A percentile compares a stretch with the other conserved stretches of the same genome.
Conservation (phyloP, 2,329 filamentous ascomycete genomes). For the Aspergillus fijiensis region DNA sequence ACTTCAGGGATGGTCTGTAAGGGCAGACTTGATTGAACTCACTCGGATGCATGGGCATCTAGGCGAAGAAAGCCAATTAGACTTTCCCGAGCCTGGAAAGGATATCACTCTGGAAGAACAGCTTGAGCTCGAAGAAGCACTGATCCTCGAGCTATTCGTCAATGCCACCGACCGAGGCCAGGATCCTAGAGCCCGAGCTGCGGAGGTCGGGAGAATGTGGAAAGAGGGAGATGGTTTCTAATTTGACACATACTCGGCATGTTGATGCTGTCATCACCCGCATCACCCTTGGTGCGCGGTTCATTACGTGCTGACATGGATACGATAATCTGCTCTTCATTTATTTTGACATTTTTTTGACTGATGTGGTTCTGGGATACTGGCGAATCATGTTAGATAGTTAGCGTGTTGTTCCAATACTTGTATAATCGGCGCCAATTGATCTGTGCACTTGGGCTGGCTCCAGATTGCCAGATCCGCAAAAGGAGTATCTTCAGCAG, state of each 20-base stretch:
- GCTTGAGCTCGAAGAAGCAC: slow-evolving; percentile 45
- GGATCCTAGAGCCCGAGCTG: slow-evolving; percentile 52
- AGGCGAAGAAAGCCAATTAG: slow-evolving; percentile 28
- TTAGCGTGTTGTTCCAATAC: background rate
- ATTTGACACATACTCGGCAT: slow-evolving; percentile 1
- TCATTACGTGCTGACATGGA: background rate
- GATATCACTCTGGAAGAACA: slow-evolving; percentile 45
- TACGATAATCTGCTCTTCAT: background rate
- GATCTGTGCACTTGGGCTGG: slow-evolving; percentile 15
- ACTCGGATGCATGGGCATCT: slow-evolving; percentile 25
- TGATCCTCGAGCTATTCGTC: slow-evolving; percentile 43
- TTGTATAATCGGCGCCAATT: slow-evolving; percentile 2
- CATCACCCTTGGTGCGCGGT: background rate
- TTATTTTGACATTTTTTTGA: background rate
- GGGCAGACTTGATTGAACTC: slow-evolving; percentile 35
- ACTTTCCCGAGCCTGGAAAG: slow-evolving; percentile 43
- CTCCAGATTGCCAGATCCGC: slow-evolving; percentile 11
- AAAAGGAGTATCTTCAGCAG: background rate
- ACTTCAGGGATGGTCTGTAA: slow-evolving; percentile 42
- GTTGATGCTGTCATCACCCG: background rate
- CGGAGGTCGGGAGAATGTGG: slow-evolving; percentile 55
- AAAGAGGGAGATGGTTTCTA: slow-evolving; percentile 57
- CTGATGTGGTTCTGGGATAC: background rate
- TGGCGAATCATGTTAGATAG: background rate
- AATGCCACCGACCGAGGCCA: slow-evolving; percentile 53